Evolutionary conservation across 139 green algal species (phyloP).

Genomic region (Volvox africanus): DNA sequence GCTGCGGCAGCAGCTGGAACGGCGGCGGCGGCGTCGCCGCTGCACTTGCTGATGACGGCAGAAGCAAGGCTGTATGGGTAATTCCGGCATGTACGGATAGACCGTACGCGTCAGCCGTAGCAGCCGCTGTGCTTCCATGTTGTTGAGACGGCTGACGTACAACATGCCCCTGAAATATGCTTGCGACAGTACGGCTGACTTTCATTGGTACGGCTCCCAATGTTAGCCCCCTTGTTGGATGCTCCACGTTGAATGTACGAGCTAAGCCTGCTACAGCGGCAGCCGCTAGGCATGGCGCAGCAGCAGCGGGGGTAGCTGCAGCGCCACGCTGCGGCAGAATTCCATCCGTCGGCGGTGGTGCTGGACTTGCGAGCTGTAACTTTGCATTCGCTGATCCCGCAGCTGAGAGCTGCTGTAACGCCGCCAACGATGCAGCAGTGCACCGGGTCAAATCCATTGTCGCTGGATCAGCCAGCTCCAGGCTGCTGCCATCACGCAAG

Average conservation of each 20-base stretch:
- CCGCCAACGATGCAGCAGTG: slow-evolving; percentile 1
- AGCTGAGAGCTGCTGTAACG: slow-evolving; percentile 29
- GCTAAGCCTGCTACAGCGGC: slow-evolving; percentile 54
- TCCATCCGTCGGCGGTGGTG: slow-evolving; percentile 20
- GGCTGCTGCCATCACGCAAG: too few species aligned
- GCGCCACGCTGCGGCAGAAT: not conserved
- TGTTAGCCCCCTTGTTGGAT: slow-evolving; percentile 19
- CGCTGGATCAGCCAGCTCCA: too few species aligned
- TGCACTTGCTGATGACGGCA: slow-evolving; percentile 10
- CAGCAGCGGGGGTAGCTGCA: too few species aligned
- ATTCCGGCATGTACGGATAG: not conserved
- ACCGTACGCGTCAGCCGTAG: slow-evolving; percentile 17
- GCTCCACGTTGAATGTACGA: slow-evolving; percentile 65
- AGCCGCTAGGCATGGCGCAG: not conserved
- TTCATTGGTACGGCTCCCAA: not conserved
- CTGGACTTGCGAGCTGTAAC: not conserved
- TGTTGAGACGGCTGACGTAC: slow-evolving; percentile 28
- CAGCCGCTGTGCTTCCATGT: not conserved
- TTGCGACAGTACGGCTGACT: not conserved
- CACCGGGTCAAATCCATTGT: not conserved
- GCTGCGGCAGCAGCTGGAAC: slow-evolving; percentile 60
- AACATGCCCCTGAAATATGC: not conserved
- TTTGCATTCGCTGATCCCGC: not conserved
- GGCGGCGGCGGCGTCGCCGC: not conserved
- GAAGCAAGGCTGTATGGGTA: not conserved